Evolutionary conservation across 2,329 filamentous ascomycete genomes (phyloP), one percentile per base, ranked within the genome.

Genomic region (Fusarium sp.): DNA sequence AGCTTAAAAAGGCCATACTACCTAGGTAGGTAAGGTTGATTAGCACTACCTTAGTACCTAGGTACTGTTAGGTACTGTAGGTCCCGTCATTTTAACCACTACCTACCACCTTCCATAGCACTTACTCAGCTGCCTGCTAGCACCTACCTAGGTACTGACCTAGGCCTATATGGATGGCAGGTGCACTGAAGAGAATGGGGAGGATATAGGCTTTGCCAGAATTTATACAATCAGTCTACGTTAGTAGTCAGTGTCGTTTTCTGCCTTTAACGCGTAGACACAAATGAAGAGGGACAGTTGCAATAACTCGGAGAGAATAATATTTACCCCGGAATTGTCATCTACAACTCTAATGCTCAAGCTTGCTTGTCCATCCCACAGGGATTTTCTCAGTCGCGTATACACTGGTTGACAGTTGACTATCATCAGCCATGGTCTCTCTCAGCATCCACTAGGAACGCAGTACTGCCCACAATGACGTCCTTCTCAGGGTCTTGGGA

Each of bases 401-500:
- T 46, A 25, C 28, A 14, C 34, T 51, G 41, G 45, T 63, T 34
- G 31, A 18, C 34, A 11, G 31, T 18, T 37, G 31, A 14, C 34
- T 46, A 34, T 51, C 44, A 50, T 51, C 61, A 41, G 44, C 21
- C 58, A 37, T 46, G 37, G 58, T n/a, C 23, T 43, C 43, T 49
- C 23, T 41, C 39, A 44, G 23, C 23, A 21, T 58, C 34, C 34
- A 37, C 34, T 37, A 37, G 34, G 34, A 37, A 37, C 34, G 10
- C 11, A 31, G 30, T 31, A 31, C 14, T 67, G 51, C 41, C 23
- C 19, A 49, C 23, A 62, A 67, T 69, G 52, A 67, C 61, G 61
- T 69, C 43, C 56, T 48, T 52, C 48, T 31, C 46, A 60, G 48
- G 26, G 48, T 50, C 61, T 43, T 34, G 16, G 23, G 61, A 48